Evolutionary conservation across 2,329 filamentous ascomycete genomes (phyloP), one percentile per base, ranked within the genome.

Genomic region (Leptographium procerum): DNA sequence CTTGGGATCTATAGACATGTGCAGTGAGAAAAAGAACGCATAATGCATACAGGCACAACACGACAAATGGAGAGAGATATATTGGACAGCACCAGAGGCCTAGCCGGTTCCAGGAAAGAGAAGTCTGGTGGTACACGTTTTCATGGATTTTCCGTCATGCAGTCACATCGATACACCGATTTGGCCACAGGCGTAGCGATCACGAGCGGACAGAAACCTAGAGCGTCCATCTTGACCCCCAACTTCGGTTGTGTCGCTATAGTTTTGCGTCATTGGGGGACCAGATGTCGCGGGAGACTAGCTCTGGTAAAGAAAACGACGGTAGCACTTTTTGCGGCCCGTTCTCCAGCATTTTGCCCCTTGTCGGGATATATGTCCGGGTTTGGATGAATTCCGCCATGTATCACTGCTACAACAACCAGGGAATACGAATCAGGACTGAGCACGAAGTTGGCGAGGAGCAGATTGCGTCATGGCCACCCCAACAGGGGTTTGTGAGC

Each of bases 251-350:
- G 14, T 11, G 3, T 13, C 28, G 33, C 33, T 24, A 19, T 40
- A 13, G 4, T 5, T 51, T 60, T 54, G 50, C 59, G 56, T 55
- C 59, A 60, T 60, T 14, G 56, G 31, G 22, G 51, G 53, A 36
- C 33, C 45, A 16, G 14, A 60, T 60, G 56, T 60, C 56, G 59
- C 45, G 28, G 55, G 22, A n/a, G 40, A 7, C 26, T 55, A 45
- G n/a, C 14, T 22, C 33, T 7, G 43, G 4, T 29, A 29, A 26
- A 47, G 5, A 4, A 47, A 24, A 22, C 43, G 43, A 14, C 43
- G 24, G 4, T 4, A 5, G 2, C 24, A 2, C 24, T 36, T 29
- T 10, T 7, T 7, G 6, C 22, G 43, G 43, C 43, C 52, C 19
- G 29, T 22, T 6, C 19, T 22, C n/a, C 40, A 45, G 22, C n/a